Evolutionary conservation across 2,329 filamentous ascomycete species (phyloP).

Genomic region (Blastomyces percursus): DNA sequence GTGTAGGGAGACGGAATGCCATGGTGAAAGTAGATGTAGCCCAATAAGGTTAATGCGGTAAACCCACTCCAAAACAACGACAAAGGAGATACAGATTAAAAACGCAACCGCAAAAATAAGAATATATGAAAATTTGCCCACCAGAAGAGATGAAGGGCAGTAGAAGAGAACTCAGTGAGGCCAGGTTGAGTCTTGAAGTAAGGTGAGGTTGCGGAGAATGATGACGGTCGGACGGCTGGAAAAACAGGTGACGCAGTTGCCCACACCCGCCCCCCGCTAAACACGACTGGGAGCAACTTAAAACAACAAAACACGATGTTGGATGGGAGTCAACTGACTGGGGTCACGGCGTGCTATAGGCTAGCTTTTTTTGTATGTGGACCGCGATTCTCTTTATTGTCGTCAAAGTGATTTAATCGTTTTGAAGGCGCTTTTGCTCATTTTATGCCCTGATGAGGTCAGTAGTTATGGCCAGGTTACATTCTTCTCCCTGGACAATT

Average conservation of each 20-base stretch:
- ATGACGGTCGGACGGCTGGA: background rate
- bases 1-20: constrained; percentile 31
- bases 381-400: background rate
- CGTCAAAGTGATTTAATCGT: background rate
- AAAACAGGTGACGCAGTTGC: background rate
- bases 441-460: background rate
- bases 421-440: background rate
- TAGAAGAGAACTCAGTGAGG: background rate
- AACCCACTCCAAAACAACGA: background rate
- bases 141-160: background rate
- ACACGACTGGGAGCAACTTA: background rate
- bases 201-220: background rate
- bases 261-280: background rate
- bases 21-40: constrained; percentile 15
- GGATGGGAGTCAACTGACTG: background rate
- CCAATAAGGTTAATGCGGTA: background rate
- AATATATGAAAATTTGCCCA: background rate
- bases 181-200: background rate
- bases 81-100: background rate
- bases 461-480: background rate
- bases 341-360: background rate
- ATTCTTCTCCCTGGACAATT: background rate
- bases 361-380: background rate
- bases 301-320: background rate
- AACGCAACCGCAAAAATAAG: background rate